Evolutionary conservation across 1,284 basidiomycete genomes (phyloP).

Genomic region (Rhodotorula mucilaginosa): DNA sequence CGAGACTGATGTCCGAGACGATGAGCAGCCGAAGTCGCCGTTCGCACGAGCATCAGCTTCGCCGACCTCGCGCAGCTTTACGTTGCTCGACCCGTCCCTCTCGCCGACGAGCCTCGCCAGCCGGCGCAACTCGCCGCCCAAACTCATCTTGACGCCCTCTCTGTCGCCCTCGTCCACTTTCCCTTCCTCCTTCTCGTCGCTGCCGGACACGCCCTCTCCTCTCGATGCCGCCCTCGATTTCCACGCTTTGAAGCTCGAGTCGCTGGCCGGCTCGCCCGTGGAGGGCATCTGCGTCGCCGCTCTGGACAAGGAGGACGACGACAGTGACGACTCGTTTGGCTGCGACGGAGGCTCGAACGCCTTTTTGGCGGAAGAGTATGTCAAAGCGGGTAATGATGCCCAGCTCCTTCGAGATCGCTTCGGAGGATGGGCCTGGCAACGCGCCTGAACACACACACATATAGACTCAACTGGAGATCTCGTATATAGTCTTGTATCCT

Average conservation of each 20-base stretch:
- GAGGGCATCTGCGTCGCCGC: background rate
- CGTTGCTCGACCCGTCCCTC: constrained; percentile 12
- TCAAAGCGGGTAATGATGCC: constrained; percentile 29
- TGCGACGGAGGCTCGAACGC: constrained; percentile 10
- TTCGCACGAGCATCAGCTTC: background rate
- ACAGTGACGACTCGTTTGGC: constrained; percentile 11
- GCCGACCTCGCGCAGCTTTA: constrained; percentile 8
- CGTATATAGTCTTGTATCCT: background rate
- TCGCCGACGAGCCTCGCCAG: constrained; percentile 4
- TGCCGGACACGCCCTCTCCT: constrained; percentile 18
- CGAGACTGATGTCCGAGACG: too few relatives aligned
- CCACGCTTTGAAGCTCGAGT: constrained; percentile 31
- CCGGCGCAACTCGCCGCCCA: constrained; percentile 4
- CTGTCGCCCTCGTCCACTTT: constrained; percentile 10
- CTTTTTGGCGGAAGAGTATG: constrained; percentile 13
- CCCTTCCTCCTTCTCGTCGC: background rate
- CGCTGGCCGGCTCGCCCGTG: constrained; percentile 4
- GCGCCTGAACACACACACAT: background rate
- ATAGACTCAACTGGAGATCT: background rate
- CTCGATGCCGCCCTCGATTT: constrained; percentile 28
- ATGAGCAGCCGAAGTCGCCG: background rate
- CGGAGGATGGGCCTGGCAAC: constrained; percentile 19
- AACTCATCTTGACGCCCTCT: constrained; percentile 30
- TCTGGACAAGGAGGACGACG: background rate
- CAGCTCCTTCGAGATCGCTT: constrained; percentile 10